phyloP scores from a whole-genome alignment of 306 rosid species.

The Cicer judaicum region DNA sequence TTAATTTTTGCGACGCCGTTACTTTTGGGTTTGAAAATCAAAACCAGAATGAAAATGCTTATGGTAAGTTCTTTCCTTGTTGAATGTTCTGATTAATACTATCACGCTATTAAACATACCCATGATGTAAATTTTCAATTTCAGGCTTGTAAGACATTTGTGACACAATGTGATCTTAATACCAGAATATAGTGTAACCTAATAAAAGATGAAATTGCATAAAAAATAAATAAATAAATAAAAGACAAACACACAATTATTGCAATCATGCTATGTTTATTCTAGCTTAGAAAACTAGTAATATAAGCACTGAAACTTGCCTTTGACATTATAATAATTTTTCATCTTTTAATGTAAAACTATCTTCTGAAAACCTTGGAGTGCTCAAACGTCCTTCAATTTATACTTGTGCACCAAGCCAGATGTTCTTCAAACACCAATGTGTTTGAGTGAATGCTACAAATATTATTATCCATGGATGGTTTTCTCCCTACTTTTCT shows the following conservation, averaged over 20 bases:
- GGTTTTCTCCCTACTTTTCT: too few relatives aligned
- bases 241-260: not conserved
- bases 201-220: too few relatives aligned
- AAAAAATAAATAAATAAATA: not conserved
- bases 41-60: conserved; percentile 84
- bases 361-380: too few relatives aligned
- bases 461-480: too few relatives aligned
- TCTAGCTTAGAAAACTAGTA: too few relatives aligned
- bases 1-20: conserved; percentile 82
- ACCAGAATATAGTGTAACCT: not conserved
- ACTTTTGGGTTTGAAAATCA: conserved; percentile 84
- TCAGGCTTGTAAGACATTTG: not conserved
- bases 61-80: conserved; percentile 56
- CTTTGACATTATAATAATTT: too few relatives aligned
- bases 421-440: too few relatives aligned
- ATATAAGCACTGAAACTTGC: too few relatives aligned
- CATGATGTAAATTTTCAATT: not conserved
- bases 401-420: too few relatives aligned
- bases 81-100: not conserved
- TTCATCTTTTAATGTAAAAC: too few relatives aligned
- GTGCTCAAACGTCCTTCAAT: too few relatives aligned
- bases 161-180: not conserved
- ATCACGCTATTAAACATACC: not conserved
- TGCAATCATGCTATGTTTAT: not conserved
- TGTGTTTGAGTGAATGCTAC: too few relatives aligned